Base-by-base conservation (phyloP, 2,329 filamentous ascomycete species). In the Calonectria pseudoreteaudii region DNA sequence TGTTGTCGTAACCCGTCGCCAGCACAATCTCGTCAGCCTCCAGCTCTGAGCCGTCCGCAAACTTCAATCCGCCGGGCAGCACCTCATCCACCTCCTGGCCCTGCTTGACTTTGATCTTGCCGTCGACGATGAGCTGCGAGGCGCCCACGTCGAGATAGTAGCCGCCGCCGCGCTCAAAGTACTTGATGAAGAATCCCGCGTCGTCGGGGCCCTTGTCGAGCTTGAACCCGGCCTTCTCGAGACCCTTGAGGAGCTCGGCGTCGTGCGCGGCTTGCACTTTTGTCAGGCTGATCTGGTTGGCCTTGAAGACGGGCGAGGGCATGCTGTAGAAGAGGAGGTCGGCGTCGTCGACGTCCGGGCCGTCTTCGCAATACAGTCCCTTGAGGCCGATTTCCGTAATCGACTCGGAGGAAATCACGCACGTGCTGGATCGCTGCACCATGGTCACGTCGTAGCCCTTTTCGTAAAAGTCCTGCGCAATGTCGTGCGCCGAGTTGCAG, bases 61-160 rank as follows among this genome's bases (percentile, higher is more conserved):
- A 86, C 1, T 84, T 81, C 0, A 89, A 74, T 1, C 86, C 87
- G 0, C 84, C 78, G 0, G 87, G 83, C 0, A 88, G 85, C 4
- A 93, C 87, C 26, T 86, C 83, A 1, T 83, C 79, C 13, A 93
- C 89, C 16, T 91, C 89, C 5, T 89, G 88, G 1, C 89, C 90
- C 52, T 91, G 89, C 80, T 90, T 90, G 28, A 94, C 84, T 76
- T 90, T 91, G 80, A 94, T 91, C 79, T 91, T 91, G 1, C 92
- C 91, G 16, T 93, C 89, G 4, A 86, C 85, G 72, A 94, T 93
- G 36, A 94, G 86, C 78, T 90, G 83, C 0, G 89, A 90, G 0
- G 89, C 90, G 0, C 93, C 93, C 1, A 93, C 91, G 74, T 94
- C 91, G 73, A 94, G 92, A 82, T 94, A 94, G 80, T 94, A 94